phyloP scores from a whole-genome alignment of 164 flowering plant genomes.

The Vitis amurensis region DNA sequence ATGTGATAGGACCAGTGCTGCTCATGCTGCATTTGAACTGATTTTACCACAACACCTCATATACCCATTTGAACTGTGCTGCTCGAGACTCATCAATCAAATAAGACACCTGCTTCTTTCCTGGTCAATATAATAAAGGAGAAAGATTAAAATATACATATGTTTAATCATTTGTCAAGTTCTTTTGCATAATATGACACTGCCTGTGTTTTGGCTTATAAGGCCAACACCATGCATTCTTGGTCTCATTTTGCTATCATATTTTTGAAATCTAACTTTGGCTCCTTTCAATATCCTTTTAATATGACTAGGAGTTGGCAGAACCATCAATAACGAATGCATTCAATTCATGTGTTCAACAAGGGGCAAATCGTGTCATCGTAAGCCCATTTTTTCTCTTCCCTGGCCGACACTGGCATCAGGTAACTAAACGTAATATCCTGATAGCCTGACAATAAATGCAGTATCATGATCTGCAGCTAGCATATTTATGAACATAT shows the following conservation, averaged over 20 bases:
- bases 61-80: no score
- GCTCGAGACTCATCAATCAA: no score
- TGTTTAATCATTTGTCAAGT: no score
- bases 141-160: no score
- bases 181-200: no score
- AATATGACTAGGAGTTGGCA: conserved; percentile 69
- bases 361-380: conserved; percentile 77
- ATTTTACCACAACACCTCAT: no score
- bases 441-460: not conserved
- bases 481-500: not conserved
- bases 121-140: no score
- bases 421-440: conserved; percentile 39
- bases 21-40: no score
- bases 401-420: conserved; percentile 95
- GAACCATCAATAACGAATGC: conserved; percentile 82
- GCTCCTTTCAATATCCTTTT: not conserved
- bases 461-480: not conserved
- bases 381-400: conserved; percentile 94
- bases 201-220: no score
- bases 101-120: no score
- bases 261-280: not conserved
- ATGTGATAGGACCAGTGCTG: no score
- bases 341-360: conserved; percentile 63
- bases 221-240: not conserved
- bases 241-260: conserved; percentile 2